A percentile compares a stretch with the other conserved stretches of the same genome.
Evolutionary conservation across 441 rosid genomes (phyloP).

Genomic region (Flueggea neowawraea): DNA sequence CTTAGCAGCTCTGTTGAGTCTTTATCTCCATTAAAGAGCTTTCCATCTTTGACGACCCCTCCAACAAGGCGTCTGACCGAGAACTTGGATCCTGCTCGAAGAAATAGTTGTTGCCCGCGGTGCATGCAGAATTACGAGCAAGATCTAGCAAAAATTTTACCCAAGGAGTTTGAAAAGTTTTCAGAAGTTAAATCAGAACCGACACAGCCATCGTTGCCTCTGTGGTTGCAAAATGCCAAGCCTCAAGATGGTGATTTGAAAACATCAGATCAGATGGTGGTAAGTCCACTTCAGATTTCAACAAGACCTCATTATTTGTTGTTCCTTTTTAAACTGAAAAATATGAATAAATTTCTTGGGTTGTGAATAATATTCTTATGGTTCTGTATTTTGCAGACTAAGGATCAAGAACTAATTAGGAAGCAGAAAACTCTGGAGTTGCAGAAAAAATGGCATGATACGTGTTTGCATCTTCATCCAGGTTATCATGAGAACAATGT

Average conservation of each 20-base stretch:
- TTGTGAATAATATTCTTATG: not conserved
- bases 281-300: slow-evolving; percentile 16
- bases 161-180: slow-evolving; percentile 38
- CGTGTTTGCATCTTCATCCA: slow-evolving; percentile 68
- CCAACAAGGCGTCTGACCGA: slow-evolving; percentile 34
- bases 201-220: slow-evolving; percentile 49
- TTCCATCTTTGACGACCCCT: slow-evolving; percentile 33
- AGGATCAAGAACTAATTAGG: slow-evolving; percentile 52
- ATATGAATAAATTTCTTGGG: slow-evolving; percentile 64
- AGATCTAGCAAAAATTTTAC: slow-evolving; percentile 47
- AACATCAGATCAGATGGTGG: slow-evolving; percentile 34
- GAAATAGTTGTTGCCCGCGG: slow-evolving; percentile 56
- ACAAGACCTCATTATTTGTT: not conserved
- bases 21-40: slow-evolving; percentile 45
- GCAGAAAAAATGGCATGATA: slow-evolving; percentile 80
- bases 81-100: slow-evolving; percentile 47
- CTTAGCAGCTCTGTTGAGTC: slow-evolving; percentile 55
- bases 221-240: slow-evolving; percentile 79
- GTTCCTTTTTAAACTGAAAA: slow-evolving; percentile 19
- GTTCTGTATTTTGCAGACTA: slow-evolving; percentile 34
- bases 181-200: slow-evolving; percentile 43
- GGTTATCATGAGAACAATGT: slow-evolving; percentile 37
- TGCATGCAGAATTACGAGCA: slow-evolving; percentile 68
- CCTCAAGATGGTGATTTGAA: slow-evolving; percentile 29
- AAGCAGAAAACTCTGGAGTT: slow-evolving; percentile 55